phyloP scores from a whole-genome alignment of 306 rosid species.

The Ormosia semicastrata region DNA sequence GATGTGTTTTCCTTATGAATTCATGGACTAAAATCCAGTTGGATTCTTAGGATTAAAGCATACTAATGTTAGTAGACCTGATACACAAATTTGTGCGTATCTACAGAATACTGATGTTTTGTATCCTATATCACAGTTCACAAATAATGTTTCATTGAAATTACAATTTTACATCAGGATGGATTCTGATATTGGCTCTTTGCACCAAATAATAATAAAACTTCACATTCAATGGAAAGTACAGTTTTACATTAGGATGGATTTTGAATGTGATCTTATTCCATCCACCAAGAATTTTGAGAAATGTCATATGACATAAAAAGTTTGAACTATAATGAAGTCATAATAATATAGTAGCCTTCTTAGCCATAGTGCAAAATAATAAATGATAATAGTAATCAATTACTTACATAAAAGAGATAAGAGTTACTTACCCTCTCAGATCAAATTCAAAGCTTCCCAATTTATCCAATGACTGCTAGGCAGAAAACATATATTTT shows the following conservation, averaged over 20 bases:
- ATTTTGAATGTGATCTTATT: conserved; percentile 10
- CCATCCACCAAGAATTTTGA: not conserved
- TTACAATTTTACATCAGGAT: no score
- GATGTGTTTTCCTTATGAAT: no score
- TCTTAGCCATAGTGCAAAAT: not conserved
- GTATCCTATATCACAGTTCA: no score
- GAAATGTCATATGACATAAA: conserved; percentile 2
- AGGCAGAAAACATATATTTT: conserved; percentile 17
- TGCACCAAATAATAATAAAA: not conserved
- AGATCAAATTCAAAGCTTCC: conserved; percentile 66
- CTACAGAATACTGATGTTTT: no score
- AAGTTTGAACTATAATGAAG: not conserved
- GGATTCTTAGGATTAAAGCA: no score
- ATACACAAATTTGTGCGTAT: no score
- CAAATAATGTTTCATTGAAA: no score
- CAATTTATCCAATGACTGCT: conserved; percentile 61
- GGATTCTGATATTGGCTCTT: no score
- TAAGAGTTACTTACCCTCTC: conserved; percentile 56
- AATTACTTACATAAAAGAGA: not conserved
- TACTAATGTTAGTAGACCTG: no score
- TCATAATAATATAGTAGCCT: not conserved
- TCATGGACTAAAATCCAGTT: no score
- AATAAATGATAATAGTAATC: not conserved
- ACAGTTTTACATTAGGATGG: not conserved
- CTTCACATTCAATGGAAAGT: not conserved